A percentile compares a stretch with the other conserved stretches of the same genome.
These are phyloP conservation scores for Pseudogymnoascus sp. DNA, from an alignment of 2,329 filamentous ascomycete species.

Conservation along the genomic window DNA sequence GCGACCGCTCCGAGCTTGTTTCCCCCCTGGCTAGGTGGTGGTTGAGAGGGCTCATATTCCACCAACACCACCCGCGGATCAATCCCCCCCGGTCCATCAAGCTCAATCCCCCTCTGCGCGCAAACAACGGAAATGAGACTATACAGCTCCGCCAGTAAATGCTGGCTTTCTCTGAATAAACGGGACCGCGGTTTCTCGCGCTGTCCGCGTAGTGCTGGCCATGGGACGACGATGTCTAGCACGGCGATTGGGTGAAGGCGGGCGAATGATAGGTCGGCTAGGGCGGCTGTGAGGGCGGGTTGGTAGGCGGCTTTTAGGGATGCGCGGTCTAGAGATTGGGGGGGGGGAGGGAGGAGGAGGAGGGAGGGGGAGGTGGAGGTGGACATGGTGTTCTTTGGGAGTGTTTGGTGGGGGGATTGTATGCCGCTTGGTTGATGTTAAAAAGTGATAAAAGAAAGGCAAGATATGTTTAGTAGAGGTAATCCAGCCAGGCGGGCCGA, in stretches of 20 bases:
- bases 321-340: slow-evolving; percentile 42
- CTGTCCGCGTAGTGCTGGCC: slow-evolving; percentile 42
- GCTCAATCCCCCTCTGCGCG: slow-evolving; percentile 49
- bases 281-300: slow-evolving; percentile 43
- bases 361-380: slow-evolving; percentile 34
- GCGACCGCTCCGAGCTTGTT: slow-evolving; percentile 27
- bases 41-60: slow-evolving; percentile 42
- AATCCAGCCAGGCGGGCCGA: not conserved
- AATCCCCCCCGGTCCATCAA: slow-evolving; percentile 60
- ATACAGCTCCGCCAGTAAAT: slow-evolving; percentile 70
- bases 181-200: slow-evolving; percentile 42
- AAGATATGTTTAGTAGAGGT: not conserved
- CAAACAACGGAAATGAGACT: slow-evolving; percentile 67
- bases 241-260: slow-evolving; percentile 33
- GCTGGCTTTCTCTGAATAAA: slow-evolving; percentile 60
- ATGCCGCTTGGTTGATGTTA: not conserved
- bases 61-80: slow-evolving; percentile 69
- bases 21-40: slow-evolving; percentile 30
- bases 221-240: slow-evolving; percentile 53
- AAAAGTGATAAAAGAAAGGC: not conserved
- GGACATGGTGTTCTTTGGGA: not conserved
- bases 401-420: not conserved
- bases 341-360: slow-evolving; percentile 54
- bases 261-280: slow-evolving; percentile 37
- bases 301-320: slow-evolving; percentile 49